Evolutionary conservation across 768 basidiomycete genomes (phyloP), one percentile per base, ranked within the genome.

Genomic region (Trichaptum fuscoviolaceum): DNA sequence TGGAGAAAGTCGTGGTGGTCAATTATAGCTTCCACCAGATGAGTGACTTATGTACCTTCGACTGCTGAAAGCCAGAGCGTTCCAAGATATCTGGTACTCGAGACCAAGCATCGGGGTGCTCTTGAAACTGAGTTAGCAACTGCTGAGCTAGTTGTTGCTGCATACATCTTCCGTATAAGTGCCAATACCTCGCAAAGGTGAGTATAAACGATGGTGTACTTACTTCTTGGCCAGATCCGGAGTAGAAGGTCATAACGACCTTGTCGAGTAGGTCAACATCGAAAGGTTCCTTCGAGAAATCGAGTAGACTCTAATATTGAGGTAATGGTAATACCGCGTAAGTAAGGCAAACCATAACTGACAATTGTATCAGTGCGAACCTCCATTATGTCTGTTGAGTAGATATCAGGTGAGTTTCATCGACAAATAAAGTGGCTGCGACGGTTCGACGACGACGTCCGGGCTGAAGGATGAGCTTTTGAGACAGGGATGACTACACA

Each of bases 101-200:
- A 69, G 95, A 96, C 97, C 97, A 99, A 36, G 96, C 89, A 67
- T 99, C 96, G 20, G 93, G 92, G 76, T 95, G 85, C 68, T 99
- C 97, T 77, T 99, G 95, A 74, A 99, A 90, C 75, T 96, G 95
- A 8, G 96, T 97, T 71, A 99, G 84, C 69, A 94, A 83, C 75
- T 91, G 91, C 78, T 99, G 96, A 18, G 96, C 96, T 76, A 89
- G 77, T 87, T 92, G 91, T 92, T 96, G 96, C 96, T 99, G 74
- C 64, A 59, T 30, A 65, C 65, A 64, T 25, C 36, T 20, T 57
- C 61, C 65, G 69, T 73, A n/a, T n/a, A 27, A 70, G 20, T 36
- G 66, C 25, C 63, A 58, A 62, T 25, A 3, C 30, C 4, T 52
- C 30, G 24, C 64, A 20, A 58, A 35, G 64, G 68, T 62, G 30